Evolutionary conservation across 441 rosid species (phyloP).

Genomic region (Syzygium malaccense): DNA sequence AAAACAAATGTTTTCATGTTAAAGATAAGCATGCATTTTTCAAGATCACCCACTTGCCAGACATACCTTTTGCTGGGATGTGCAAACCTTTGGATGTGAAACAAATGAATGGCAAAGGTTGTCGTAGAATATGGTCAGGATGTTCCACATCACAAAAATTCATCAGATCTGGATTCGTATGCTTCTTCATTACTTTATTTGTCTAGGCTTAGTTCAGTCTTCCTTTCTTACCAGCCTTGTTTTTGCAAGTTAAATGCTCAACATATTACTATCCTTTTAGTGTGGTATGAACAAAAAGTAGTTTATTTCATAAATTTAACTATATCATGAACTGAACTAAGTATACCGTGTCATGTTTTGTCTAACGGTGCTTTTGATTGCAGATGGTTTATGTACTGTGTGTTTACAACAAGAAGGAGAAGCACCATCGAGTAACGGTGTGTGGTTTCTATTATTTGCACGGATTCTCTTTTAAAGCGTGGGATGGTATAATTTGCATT

Average conservation of each 20-base stretch:
- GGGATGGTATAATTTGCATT: not conserved
- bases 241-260: not conserved
- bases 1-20: not conserved
- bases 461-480: rapidly evolving
- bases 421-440: not conserved
- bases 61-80: not conserved
- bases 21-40: not conserved
- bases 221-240: not conserved
- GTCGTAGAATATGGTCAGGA: not conserved
- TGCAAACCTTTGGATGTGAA: not conserved
- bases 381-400: not conserved
- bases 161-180: not conserved
- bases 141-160: not conserved
- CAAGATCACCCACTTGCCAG: not conserved
- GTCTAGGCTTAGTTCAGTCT: not conserved
- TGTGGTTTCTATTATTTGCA: not conserved
- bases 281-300: rapidly evolving
- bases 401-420: not conserved
- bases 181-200: not conserved
- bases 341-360: rapidly evolving
- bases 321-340: not conserved
- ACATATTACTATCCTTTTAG: not conserved
- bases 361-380: not conserved
- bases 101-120: not conserved
- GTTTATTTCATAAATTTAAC: not conserved